A percentile compares a stretch with the other conserved stretches of the same genome.
Conservation (phyloP, 2,329 filamentous ascomycete species). For the Botrytis sinoallii region DNA sequence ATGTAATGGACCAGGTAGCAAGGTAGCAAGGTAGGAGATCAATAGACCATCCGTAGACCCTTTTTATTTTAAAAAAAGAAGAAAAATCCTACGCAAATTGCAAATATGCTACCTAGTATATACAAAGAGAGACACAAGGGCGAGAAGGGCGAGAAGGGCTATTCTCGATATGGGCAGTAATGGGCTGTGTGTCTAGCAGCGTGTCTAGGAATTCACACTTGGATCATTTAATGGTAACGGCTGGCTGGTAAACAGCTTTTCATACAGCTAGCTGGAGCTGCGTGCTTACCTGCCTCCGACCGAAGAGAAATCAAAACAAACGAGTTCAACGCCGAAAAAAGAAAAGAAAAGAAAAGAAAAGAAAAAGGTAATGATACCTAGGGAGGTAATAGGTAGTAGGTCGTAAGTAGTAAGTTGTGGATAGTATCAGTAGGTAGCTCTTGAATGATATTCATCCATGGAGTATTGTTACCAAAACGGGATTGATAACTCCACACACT, state of each 20-base stretch:
- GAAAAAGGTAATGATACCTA: background rate
- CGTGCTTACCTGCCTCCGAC: background rate
- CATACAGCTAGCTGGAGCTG: background rate
- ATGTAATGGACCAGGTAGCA: background rate
- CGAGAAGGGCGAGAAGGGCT: background rate
- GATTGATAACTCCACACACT: background rate
- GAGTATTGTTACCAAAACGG: background rate
- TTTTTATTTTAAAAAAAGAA: background rate
- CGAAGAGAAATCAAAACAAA: background rate
- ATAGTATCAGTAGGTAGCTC: background rate
- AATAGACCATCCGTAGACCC: background rate
- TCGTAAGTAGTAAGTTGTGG: background rate
- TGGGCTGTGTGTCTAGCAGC: background rate
- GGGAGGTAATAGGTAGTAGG: background rate
- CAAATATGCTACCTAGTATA: background rate
- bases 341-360: too few relatives aligned
- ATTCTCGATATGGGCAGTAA: background rate
- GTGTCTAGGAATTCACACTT: background rate
- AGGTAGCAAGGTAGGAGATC: background rate
- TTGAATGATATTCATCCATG: background rate
- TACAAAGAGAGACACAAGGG: background rate
- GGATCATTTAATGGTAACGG: background rate
- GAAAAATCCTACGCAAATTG: background rate
- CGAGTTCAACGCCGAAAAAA: background rate
- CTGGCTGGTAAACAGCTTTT: background rate